Conservation (phyloP, 2,329 filamentous ascomycete species). For the Beauveria brongniartii region DNA sequence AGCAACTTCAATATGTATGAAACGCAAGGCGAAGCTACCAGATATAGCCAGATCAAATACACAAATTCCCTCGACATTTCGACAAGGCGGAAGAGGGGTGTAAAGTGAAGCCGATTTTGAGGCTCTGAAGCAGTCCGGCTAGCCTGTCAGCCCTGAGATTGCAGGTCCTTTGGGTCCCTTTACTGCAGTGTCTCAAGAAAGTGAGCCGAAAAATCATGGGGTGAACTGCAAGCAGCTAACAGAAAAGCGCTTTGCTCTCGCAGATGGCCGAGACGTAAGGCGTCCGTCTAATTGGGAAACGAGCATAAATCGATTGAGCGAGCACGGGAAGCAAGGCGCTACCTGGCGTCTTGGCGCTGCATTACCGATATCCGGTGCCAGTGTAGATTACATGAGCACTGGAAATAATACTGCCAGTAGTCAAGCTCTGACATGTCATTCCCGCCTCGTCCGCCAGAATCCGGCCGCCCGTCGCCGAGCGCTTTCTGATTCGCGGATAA, state of each 20-base stretch:
- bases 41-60: not conserved
- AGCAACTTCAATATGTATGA: not conserved
- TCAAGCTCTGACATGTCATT: not conserved
- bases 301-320: not conserved
- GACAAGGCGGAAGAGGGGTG: not conserved
- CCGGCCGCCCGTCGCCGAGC: not conserved
- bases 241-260: not conserved
- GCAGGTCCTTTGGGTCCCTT: not conserved
- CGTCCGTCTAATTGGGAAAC: not conserved
- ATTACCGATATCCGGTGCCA: not conserved
- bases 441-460: not conserved
- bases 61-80: not conserved
- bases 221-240: not conserved
- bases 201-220: not conserved
- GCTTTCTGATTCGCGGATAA: not conserved
- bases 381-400: not conserved
- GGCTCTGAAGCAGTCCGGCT: not conserved
- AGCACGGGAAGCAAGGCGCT: not conserved
- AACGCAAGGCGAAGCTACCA: not conserved
- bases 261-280: not conserved
- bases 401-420: not conserved
- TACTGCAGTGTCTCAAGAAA: not conserved
- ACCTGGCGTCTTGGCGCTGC: not conserved
- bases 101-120: not conserved
- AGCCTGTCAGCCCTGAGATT: not conserved